Evolutionary conservation across 106 monocot species (phyloP).

Genomic region (Acorus gramineus): DNA sequence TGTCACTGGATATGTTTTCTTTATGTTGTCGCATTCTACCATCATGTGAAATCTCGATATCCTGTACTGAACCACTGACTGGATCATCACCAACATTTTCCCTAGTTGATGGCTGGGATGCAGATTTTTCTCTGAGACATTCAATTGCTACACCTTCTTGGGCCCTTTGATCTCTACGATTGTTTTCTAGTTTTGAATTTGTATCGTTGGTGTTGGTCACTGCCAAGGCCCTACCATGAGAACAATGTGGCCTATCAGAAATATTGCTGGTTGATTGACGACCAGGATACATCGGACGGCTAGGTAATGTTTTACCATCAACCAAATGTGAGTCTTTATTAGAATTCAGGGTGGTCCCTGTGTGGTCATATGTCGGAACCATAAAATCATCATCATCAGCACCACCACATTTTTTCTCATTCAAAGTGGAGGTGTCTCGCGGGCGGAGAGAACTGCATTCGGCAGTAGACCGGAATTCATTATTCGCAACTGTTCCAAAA

Average conservation of each 20-base stretch:
- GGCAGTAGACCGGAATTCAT: slow-evolving; percentile 12
- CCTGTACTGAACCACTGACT: not conserved
- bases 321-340: too few species aligned
- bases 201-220: slow-evolving; percentile 3
- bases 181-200: slow-evolving; percentile 20
- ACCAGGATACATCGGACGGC: too few species aligned
- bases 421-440: slow-evolving; percentile 10
- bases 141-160: slow-evolving; percentile 5
- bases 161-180: slow-evolving; percentile 6
- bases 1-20: slow-evolving; percentile 5
- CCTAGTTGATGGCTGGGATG: slow-evolving; percentile 4
- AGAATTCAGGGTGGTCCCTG: too few species aligned
- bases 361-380: too few species aligned
- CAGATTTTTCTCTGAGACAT: slow-evolving; percentile 3
- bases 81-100: slow-evolving; percentile 18
- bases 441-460: slow-evolving; percentile 22
- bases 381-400: too few species aligned
- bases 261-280: too few species aligned
- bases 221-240: slow-evolving; percentile 9
- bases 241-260: not conserved
- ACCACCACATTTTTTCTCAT: slow-evolving; percentile 15
- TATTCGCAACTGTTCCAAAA: slow-evolving; percentile 7
- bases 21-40: not conserved
- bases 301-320: too few species aligned
- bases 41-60: slow-evolving; percentile 1